Conservation (phyloP, 495 filamentous ascomycete genomes). For the Tuber brumale region DNA sequence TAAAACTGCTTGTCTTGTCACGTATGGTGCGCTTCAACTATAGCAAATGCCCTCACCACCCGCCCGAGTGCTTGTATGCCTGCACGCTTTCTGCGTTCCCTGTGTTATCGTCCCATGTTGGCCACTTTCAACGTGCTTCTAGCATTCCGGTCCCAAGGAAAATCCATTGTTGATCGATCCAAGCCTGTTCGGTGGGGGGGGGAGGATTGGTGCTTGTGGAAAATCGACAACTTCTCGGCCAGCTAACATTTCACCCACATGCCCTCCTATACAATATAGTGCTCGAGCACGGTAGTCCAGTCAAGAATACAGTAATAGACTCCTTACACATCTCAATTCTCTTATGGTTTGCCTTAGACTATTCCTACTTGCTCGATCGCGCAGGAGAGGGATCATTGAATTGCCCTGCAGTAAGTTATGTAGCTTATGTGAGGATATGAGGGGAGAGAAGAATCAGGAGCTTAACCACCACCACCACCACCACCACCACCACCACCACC, state of each 20-base stretch:
- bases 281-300: slow-evolving; percentile 8
- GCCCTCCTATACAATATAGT: slow-evolving; percentile 1
- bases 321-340: background rate
- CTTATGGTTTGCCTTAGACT: background rate
- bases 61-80: background rate
- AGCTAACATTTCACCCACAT: slow-evolving; percentile 14
- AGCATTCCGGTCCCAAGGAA: slow-evolving; percentile 12
- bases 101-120: slow-evolving; percentile 3
- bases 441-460: background rate
- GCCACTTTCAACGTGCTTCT: background rate
- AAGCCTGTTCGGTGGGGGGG: slow-evolving; percentile 10
- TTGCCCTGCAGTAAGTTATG: background rate
- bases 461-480: background rate
- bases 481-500: too few relatives aligned
- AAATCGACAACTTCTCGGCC: slow-evolving; percentile 16
- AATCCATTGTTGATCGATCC: slow-evolving; percentile 25
- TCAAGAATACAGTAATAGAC: slow-evolving; percentile 6
- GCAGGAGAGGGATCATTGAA: background rate
- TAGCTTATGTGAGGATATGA: background rate
- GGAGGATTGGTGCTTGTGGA: slow-evolving; percentile 3
- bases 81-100: background rate
- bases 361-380: background rate
- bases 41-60: background rate
- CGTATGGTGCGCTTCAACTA: background rate
- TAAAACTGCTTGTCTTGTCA: background rate